These are phyloP conservation scores for Clarkia xantiana DNA, from an alignment of 345 rosid genomes.

Conservation along the genomic window DNA sequence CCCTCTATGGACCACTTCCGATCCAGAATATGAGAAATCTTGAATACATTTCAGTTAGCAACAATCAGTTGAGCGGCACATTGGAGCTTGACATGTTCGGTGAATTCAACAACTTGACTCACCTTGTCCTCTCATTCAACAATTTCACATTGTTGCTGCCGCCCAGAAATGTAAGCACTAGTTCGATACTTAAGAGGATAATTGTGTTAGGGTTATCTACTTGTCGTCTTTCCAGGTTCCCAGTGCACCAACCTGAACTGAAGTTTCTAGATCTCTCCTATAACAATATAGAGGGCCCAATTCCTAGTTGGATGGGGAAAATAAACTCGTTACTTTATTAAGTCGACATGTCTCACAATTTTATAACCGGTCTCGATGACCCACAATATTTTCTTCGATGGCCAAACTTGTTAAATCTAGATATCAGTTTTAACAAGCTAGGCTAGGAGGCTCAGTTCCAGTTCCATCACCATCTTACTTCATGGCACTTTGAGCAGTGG, in stretches of 20 bases:
- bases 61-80: slow-evolving; percentile 11
- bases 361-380: slow-evolving; percentile 6
- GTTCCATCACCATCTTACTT: slow-evolving; percentile 8
- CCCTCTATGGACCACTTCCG: slow-evolving; percentile 14
- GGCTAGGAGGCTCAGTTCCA: slow-evolving; percentile 12
- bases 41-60: neutral
- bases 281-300: slow-evolving; percentile 10
- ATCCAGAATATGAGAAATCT: slow-evolving; percentile 2
- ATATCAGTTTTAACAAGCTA: slow-evolving; percentile 6
- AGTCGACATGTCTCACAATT: slow-evolving; percentile 8
- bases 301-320: slow-evolving; percentile 12
- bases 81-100: neutral
- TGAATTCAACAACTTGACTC: neutral
- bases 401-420: accelerated
- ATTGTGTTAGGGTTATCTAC: slow-evolving; percentile 3
- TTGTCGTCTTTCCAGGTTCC: slow-evolving; percentile 10
- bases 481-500: neutral
- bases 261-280: neutral
- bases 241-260: slow-evolving; percentile 6
- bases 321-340: neutral
- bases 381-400: neutral
- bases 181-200: neutral
- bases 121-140: slow-evolving; percentile 2
- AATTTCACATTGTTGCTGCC: neutral
- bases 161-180: too few species aligned